A percentile compares a stretch with the other conserved stretches of the same genome.
Conservation (phyloP, 1,284 basidiomycete genomes). For the Marasmius sp. region DNA sequence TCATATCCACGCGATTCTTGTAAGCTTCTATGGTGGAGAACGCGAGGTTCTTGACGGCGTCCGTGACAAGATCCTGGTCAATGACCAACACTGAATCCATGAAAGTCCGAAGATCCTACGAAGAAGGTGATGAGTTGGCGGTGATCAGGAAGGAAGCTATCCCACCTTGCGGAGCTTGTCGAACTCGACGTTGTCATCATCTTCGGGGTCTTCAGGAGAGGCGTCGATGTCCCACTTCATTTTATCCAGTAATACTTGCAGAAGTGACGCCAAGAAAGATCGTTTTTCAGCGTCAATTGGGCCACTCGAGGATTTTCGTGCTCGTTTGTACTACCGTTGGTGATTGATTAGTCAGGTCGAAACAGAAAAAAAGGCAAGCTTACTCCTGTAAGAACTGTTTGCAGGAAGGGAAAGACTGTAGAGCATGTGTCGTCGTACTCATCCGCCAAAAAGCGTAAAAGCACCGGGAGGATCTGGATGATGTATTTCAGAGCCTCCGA, state of each 20-base stretch:
- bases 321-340: slow-evolving; percentile 70
- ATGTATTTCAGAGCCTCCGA: slow-evolving; percentile 71
- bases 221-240: slow-evolving; percentile 90
- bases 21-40: slow-evolving; percentile 73
- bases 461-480: slow-evolving; percentile 74
- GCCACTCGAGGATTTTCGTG: slow-evolving; percentile 66
- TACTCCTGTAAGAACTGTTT: slow-evolving; percentile 73
- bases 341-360: background rate
- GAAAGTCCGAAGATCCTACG: slow-evolving; percentile 79
- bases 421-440: slow-evolving; percentile 85
- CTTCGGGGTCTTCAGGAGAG: slow-evolving; percentile 83
- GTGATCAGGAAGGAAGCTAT: background rate
- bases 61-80: slow-evolving; percentile 79
- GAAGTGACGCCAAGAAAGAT: slow-evolving; percentile 78
- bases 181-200: slow-evolving; percentile 87
- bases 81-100: slow-evolving; percentile 82
- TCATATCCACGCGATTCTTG: slow-evolving; percentile 56
- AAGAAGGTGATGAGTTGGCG: slow-evolving; percentile 1
- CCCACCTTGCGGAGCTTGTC: slow-evolving; percentile 81
- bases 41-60: slow-evolving; percentile 70
- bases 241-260: slow-evolving; percentile 84
- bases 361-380: slow-evolving; percentile 29
- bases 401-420: slow-evolving; percentile 81
- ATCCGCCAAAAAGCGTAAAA: slow-evolving; percentile 90
- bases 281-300: slow-evolving; percentile 73